Conservation (phyloP, 495 filamentous ascomycete genomes). For the Xylaria palmicola region DNA sequence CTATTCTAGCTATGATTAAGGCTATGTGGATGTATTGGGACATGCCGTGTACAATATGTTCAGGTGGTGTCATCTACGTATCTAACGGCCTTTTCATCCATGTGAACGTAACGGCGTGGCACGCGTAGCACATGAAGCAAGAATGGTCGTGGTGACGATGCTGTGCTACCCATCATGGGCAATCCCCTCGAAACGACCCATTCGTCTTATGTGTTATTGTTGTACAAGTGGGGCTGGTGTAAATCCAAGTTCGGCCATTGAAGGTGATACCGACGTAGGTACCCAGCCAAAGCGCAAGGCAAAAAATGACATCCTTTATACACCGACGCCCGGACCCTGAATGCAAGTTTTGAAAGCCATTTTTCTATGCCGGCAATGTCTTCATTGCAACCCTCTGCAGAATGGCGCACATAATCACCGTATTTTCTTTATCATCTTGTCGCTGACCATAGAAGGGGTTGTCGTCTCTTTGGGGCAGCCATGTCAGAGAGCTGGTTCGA, state of each 20-base stretch:
- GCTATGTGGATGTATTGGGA: not conserved
- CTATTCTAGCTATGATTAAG: too few species aligned
- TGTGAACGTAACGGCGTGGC: not conserved
- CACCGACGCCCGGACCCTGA: not conserved
- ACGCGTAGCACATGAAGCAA: not conserved
- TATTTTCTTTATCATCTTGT: too few species aligned
- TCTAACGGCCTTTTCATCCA: not conserved
- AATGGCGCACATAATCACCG: too few species aligned
- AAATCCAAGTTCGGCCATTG: not conserved
- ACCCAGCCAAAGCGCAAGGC: not conserved
- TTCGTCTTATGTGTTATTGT: not conserved
- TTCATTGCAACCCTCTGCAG: not conserved
- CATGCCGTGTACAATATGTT: not conserved
- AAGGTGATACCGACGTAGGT: not conserved
- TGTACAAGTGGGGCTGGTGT: not conserved
- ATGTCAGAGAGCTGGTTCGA: not conserved
- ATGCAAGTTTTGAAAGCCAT: not conserved
- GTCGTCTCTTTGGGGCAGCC: not conserved
- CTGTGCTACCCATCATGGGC: not conserved
- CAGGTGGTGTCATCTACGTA: not conserved
- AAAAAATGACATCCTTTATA: not conserved
- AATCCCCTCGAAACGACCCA: too few species aligned
- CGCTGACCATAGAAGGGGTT: too few species aligned
- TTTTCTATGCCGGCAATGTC: not conserved
- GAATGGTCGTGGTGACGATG: not conserved